phyloP scores from a whole-genome alignment of 164 flowering plant genomes.

The Dillenia suffruticosa region DNA sequence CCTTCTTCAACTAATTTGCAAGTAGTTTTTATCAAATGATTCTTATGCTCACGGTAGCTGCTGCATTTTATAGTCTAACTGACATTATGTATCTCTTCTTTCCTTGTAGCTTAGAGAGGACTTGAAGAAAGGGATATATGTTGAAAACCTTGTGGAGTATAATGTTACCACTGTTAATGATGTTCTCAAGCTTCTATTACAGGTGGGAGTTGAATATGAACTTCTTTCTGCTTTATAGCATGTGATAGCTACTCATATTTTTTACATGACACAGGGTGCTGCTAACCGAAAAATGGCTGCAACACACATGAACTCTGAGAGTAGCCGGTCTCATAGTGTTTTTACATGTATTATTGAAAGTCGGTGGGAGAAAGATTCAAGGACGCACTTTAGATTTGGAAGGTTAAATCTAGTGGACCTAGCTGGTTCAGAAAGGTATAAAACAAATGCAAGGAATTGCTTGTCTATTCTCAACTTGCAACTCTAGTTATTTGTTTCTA shows the following conservation, averaged over 20 bases:
- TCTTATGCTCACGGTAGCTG: neutral
- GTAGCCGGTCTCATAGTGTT: constrained; percentile 96
- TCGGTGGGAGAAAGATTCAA: constrained; percentile 76
- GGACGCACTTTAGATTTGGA: constrained; percentile 72
- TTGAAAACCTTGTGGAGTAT: constrained; percentile 73
- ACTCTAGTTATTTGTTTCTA: neutral
- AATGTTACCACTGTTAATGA: constrained; percentile 60
- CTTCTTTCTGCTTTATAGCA: neutral
- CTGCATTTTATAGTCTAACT: neutral
- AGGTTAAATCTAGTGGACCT: constrained; percentile 87
- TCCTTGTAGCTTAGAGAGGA: constrained; percentile 81
- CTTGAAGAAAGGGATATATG: constrained; percentile 77
- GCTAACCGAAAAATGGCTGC: constrained; percentile 88
- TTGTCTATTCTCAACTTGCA: neutral
- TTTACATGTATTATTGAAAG: constrained; percentile 90
- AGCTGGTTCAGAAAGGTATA: constrained; percentile 96
- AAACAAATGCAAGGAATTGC: neutral
- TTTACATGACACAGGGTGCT: constrained; percentile 51
- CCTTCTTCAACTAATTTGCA: constrained; percentile 82
- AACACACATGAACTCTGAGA: constrained; percentile 84
- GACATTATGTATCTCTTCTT: constrained; percentile 10
- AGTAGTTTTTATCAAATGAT: constrained; percentile 62
- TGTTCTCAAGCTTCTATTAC: constrained; percentile 55
- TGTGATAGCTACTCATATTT: neutral
- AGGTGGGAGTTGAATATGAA: constrained; percentile 31